A percentile compares a stretch with the other conserved stretches of the same genome.
These are phyloP conservation scores for Echites panduratus DNA, from an alignment of 257 asterid species.

Conservation along the genomic window DNA sequence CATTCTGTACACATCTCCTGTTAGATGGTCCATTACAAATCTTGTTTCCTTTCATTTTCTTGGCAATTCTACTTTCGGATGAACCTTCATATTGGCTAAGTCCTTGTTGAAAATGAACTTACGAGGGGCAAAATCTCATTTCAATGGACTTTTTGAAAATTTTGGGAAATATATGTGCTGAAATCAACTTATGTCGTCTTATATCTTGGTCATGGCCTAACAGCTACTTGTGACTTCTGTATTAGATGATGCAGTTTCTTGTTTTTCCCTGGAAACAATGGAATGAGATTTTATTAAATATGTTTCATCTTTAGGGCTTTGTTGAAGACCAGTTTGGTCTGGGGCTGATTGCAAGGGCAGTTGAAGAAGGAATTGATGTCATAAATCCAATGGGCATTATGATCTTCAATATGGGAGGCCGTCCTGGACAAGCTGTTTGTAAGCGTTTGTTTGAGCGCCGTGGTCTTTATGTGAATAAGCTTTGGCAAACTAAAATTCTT, in stretches of 20 bases:
- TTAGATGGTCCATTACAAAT: neutral
- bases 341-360: slow-evolving; percentile 98
- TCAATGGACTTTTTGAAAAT: neutral
- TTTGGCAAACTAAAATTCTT: slow-evolving; percentile 98
- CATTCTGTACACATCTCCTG: neutral
- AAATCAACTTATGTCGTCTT: neutral
- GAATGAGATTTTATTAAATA: neutral
- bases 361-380: slow-evolving; percentile 97
- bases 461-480: slow-evolving; percentile 82
- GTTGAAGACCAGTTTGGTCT: slow-evolving; percentile 99
- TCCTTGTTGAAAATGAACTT: neutral
- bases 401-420: slow-evolving; percentile 99
- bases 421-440: slow-evolving; percentile 97
- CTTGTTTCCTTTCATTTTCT: neutral
- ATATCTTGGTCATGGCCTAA: neutral
- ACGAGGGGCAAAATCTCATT: neutral
- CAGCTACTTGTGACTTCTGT: neutral
- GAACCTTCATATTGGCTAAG: no score
- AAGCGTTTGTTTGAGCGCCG: slow-evolving; percentile 97
- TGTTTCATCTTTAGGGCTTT: slow-evolving; percentile 59
- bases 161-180: neutral
- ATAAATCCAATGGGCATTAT: slow-evolving; percentile 92
- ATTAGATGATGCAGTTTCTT: slow-evolving; percentile 8
- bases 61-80: neutral
- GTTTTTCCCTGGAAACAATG: neutral